Percentiles rank a stretch among this genome's conserved stretches.
Evolutionary conservation across 345 rosid species (phyloP).

Genomic region (Populus tremula): DNA sequence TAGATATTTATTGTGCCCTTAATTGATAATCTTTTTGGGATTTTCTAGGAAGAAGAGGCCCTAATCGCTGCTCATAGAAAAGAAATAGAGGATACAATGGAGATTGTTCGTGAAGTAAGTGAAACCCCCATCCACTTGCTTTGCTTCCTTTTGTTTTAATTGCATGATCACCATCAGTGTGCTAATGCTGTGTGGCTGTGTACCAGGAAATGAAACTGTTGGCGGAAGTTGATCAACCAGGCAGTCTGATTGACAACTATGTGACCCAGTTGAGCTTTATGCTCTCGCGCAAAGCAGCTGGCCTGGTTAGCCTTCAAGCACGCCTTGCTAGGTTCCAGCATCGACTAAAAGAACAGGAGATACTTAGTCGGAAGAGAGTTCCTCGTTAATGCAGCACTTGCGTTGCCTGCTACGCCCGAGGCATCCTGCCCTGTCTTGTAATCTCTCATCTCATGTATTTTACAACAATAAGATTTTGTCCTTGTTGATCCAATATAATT

Average conservation of each 20-base stretch:
- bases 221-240: constrained; percentile 93
- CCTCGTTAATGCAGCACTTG: constrained; percentile 39
- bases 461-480: not conserved
- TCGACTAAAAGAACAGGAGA: constrained; percentile 90
- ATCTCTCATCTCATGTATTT: constrained; percentile 10
- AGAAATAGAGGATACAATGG: constrained; percentile 99
- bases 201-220: constrained; percentile 89
- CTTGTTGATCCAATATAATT: not conserved
- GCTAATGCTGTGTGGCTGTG: not conserved
- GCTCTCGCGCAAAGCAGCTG: constrained; percentile 95
- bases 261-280: constrained; percentile 86
- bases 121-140: not conserved
- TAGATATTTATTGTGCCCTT: not conserved
- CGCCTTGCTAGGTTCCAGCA: constrained; percentile 97
- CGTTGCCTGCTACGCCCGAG: constrained; percentile 1
- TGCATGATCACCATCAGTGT: not conserved
- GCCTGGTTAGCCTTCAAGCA: constrained; percentile 67
- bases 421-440: constrained; percentile 21
- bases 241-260: constrained; percentile 89
- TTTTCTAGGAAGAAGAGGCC: constrained; percentile 84
- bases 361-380: constrained; percentile 82
- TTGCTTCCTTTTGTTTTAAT: not conserved
- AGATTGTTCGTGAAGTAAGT: constrained; percentile 92
- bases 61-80: constrained; percentile 88
- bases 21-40: not conserved